A percentile compares a stretch with the other conserved stretches of the same genome.
These are phyloP conservation scores for Colletotrichum cordylinicola DNA, from an alignment of 2,329 filamentous ascomycete genomes.

Conservation along the genomic window DNA sequence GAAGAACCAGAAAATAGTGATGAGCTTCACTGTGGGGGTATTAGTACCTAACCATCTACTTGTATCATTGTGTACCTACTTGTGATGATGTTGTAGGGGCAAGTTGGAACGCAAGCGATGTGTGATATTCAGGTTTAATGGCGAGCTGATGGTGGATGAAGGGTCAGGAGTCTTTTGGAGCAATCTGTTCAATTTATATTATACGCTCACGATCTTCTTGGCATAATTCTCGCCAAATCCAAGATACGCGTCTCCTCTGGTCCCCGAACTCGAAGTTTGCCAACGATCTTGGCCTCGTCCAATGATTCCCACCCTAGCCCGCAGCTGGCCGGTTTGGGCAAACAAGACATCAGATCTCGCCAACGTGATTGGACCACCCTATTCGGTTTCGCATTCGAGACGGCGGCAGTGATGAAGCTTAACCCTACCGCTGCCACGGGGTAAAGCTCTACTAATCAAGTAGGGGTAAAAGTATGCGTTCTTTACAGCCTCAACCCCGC, in stretches of 20 bases:
- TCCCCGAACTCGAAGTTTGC: not conserved
- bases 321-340: not conserved
- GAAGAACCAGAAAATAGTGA: not conserved
- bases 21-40: not conserved
- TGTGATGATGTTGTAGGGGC: no score
- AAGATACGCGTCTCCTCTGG: not conserved
- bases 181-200: not conserved
- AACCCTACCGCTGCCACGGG: not conserved
- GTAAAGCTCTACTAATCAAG: not conserved
- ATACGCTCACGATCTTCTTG: not conserved
- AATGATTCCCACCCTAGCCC: not conserved
- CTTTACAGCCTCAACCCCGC: not conserved
- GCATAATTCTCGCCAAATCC: not conserved
- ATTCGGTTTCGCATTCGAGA: not conserved
- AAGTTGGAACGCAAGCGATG: no score
- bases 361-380: not conserved
- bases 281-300: not conserved
- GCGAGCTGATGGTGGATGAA: no score
- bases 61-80: not conserved
- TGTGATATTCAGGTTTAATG: no score
- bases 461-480: not conserved
- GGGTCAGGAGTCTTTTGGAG: no score
- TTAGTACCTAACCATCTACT: rapidly evolving
- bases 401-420: not conserved
- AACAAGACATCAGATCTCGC: not conserved